phyloP scores from a whole-genome alignment of 306 rosid species.

The Quercus dentata region DNA sequence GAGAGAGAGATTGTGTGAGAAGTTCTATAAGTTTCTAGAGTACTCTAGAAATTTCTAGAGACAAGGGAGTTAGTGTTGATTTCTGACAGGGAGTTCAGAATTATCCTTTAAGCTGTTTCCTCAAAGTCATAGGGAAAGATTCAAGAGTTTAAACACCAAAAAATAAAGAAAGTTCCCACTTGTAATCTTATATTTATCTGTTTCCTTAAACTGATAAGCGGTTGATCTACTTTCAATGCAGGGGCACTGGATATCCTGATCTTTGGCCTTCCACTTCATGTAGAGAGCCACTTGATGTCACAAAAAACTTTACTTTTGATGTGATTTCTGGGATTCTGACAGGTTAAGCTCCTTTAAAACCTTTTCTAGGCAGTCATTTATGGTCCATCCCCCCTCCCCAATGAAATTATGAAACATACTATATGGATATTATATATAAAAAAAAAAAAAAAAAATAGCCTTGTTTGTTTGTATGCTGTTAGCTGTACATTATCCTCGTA shows the following conservation, averaged over 20 bases:
- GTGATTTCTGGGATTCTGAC: slow-evolving; percentile 80
- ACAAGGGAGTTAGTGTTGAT: too few relatives aligned
- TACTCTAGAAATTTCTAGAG: too few relatives aligned
- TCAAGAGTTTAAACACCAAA: neutral
- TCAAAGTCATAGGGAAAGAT: neutral
- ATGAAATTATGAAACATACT: slow-evolving; percentile 4
- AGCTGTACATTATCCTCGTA: neutral
- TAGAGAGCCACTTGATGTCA: slow-evolving; percentile 87
- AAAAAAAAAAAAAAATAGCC: neutral
- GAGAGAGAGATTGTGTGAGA: too few relatives aligned
- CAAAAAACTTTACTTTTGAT: slow-evolving; percentile 77
- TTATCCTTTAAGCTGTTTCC: neutral
- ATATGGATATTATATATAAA: neutral
- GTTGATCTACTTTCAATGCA: slow-evolving; percentile 27
- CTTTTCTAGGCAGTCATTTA: neutral
- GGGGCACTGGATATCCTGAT: slow-evolving; percentile 96
- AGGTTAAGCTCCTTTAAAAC: slow-evolving; percentile 48
- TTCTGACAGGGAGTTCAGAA: neutral
- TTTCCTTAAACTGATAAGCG: neutral
- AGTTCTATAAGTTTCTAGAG: too few relatives aligned
- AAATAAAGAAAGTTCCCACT: neutral
- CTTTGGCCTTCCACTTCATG: slow-evolving; percentile 94
- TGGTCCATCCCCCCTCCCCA: neutral
- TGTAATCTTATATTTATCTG: neutral
- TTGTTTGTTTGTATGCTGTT: neutral